Conservation (phyloP, 257 asterid species). For the Petunia axillaris region DNA sequence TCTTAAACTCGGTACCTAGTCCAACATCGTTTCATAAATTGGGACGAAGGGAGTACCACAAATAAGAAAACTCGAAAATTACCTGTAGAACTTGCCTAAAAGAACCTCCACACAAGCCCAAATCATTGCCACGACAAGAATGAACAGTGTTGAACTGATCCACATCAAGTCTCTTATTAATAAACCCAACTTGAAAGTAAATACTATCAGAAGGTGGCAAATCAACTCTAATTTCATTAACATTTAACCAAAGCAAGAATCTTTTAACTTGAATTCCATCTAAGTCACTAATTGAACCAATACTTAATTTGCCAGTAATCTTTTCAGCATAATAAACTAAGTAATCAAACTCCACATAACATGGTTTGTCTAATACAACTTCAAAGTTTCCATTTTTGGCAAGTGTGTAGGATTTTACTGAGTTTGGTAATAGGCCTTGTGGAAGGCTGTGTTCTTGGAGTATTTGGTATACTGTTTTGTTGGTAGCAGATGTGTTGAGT, state of each 20-base stretch:
- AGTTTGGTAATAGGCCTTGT: slow-evolving; percentile 80
- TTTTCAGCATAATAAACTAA: slow-evolving; percentile 71
- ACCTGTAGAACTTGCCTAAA: slow-evolving; percentile 60
- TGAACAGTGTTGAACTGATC: slow-evolving; percentile 75
- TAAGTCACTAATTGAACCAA: slow-evolving; percentile 71
- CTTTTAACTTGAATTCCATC: slow-evolving; percentile 84
- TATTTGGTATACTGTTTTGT: slow-evolving; percentile 58
- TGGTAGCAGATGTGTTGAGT: background rate
- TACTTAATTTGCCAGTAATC: slow-evolving; percentile 69
- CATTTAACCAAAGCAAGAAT: slow-evolving; percentile 81
- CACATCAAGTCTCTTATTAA: slow-evolving; percentile 81
- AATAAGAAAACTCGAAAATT: background rate
- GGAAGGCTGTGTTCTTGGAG: slow-evolving; percentile 77
- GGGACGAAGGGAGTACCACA: no score
- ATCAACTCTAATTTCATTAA: slow-evolving; percentile 85
- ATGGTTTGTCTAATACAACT: slow-evolving; percentile 59
- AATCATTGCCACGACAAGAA: slow-evolving; percentile 67
- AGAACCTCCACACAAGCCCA: slow-evolving; percentile 33
- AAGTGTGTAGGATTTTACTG: slow-evolving; percentile 70
- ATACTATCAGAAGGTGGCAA: slow-evolving; percentile 78
- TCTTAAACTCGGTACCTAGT: no score
- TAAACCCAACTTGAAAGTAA: slow-evolving; percentile 85
- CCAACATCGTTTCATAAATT: no score
- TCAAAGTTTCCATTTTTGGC: slow-evolving; percentile 72
- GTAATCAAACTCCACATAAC: slow-evolving; percentile 85